phyloP scores from a whole-genome alignment of 768 basidiomycete species.

The Russula sp. region DNA sequence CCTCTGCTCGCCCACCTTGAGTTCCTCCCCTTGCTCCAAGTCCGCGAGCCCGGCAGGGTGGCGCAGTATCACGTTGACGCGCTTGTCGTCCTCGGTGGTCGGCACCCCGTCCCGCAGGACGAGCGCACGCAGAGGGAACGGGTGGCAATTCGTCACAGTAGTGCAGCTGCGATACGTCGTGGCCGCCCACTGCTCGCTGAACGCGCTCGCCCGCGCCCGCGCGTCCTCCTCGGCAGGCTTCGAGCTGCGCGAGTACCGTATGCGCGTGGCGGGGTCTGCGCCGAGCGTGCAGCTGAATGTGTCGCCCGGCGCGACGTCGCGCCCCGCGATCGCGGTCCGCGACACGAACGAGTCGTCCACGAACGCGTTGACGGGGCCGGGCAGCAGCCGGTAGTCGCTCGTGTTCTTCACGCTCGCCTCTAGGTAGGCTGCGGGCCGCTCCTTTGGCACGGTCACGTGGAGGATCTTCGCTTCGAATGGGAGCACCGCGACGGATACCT shows the following conservation, averaged over 20 bases:
- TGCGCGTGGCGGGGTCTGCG: constrained; percentile 30
- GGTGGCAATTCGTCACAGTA: constrained; percentile 43
- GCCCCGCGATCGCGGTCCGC: constrained; percentile 41
- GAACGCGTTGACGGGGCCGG: constrained; percentile 50
- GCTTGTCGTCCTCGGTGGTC: constrained; percentile 34
- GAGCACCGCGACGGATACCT: constrained; percentile 46
- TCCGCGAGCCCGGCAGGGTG: constrained; percentile 44
- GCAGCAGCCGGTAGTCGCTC: constrained; percentile 50
- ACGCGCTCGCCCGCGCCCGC: constrained; percentile 34
- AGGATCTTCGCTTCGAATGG: constrained; percentile 42
- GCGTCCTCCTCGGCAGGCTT: constrained; percentile 31
- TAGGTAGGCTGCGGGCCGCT: constrained; percentile 46
- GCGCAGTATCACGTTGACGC: constrained; percentile 40
- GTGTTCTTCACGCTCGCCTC: constrained; percentile 44
- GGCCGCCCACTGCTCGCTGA: constrained; percentile 39
- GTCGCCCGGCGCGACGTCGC: constrained; percentile 45
- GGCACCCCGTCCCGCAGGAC: constrained; percentile 44
- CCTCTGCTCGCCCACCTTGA: constrained; percentile 31
- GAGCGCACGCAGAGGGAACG: constrained; percentile 39
- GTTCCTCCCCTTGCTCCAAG: constrained; percentile 37
- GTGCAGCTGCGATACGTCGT: constrained; percentile 39
- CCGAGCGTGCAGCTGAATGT: constrained; percentile 53
- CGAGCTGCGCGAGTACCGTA: constrained; percentile 38
- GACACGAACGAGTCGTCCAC: constrained; percentile 53
- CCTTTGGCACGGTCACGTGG: constrained; percentile 46